Base-by-base conservation (phyloP, 768 basidiomycete genomes). In the Podaxis mareebaensis region DNA sequence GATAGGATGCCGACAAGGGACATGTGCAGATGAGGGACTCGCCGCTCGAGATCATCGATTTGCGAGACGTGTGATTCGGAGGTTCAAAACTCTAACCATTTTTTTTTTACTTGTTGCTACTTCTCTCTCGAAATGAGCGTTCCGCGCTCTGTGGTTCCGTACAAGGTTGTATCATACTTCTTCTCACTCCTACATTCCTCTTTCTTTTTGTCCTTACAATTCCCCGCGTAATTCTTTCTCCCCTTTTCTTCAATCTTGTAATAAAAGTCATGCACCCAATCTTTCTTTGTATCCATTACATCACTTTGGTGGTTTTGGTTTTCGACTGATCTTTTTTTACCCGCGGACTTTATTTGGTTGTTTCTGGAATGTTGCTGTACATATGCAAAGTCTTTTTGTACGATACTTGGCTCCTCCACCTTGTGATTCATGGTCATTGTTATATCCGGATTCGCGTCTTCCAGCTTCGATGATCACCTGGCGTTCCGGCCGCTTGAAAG, bases 41-140 rank as follows among this genome's bases (percentile, higher is more conserved):
- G 33, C 74, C 84, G 1, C 74, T 95, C 55, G 93, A 95, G 75
- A 92, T 93, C 63, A 89, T 93, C n/a, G 93, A 95, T 76, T 70
- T 95, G 66, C 86, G 93, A 28, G 33, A 33, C 33, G 33, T 33
- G 10, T 33, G 33, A 22, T 24, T 65, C 77, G 68, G 73, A 33
- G 22, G 28, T 17, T 51, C 20, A 20, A n/a, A 20, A 56, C 24
- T 7, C n/a, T 10, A 26, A 15, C 30, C 20, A 6, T 20, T 56
- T 56, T 20, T 56, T 56, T 10, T 33, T 10, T 2, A 33, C 33
- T 33, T 33, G 33, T 10, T 3, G 33, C 33, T 8, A 33, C 33
- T 33, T 33, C 7, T 26, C 49, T 33, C 2, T 51, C 49, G 12
- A 44, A 42, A 44, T 44, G 42, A 15, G 42, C 15, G 33, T 10